These are phyloP conservation scores for Isabelozyma pseudorhagii DNA, from an alignment of 805 yeast species.

Conservation along the genomic window DNA sequence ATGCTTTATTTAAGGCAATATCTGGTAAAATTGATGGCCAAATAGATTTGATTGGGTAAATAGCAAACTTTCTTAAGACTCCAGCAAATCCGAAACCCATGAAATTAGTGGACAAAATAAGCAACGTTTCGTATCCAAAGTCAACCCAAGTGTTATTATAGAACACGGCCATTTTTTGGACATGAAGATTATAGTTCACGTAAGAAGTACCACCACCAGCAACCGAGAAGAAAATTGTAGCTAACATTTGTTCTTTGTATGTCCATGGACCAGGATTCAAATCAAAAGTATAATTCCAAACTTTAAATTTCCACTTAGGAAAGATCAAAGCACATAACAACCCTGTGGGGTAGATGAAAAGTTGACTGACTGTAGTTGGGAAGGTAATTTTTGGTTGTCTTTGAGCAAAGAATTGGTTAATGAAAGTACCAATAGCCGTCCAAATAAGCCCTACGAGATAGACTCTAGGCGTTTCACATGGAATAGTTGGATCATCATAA, in stretches of 20 bases:
- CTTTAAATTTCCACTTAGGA: conserved; percentile 32
- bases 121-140: conserved; percentile 20
- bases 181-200: conserved; percentile 15
- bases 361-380: conserved; percentile 41
- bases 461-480: conserved; percentile 41
- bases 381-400: conserved; percentile 48
- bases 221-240: conserved; percentile 38
- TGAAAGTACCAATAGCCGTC: conserved; percentile 50
- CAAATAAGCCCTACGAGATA: conserved; percentile 51
- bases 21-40: conserved; percentile 47
- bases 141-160: conserved; percentile 24
- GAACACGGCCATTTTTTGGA: conserved; percentile 21
- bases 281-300: conserved; percentile 7
- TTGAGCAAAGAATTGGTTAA: conserved; percentile 55
- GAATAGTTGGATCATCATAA: conserved; percentile 35
- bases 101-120: conserved; percentile 20
- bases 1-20: conserved; percentile 25
- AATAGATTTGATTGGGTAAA: conserved; percentile 48
- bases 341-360: conserved; percentile 46
- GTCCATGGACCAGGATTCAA: conserved; percentile 30
- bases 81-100: conserved; percentile 32
- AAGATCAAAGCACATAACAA: conserved; percentile 23
- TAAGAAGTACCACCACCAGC: conserved; percentile 15
- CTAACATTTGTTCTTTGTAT: conserved; percentile 62
- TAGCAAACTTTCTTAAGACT: conserved; percentile 29